Evolutionary conservation across 2,329 filamentous ascomycete species (phyloP).

Genomic region (Talaromyces verruculosus): DNA sequence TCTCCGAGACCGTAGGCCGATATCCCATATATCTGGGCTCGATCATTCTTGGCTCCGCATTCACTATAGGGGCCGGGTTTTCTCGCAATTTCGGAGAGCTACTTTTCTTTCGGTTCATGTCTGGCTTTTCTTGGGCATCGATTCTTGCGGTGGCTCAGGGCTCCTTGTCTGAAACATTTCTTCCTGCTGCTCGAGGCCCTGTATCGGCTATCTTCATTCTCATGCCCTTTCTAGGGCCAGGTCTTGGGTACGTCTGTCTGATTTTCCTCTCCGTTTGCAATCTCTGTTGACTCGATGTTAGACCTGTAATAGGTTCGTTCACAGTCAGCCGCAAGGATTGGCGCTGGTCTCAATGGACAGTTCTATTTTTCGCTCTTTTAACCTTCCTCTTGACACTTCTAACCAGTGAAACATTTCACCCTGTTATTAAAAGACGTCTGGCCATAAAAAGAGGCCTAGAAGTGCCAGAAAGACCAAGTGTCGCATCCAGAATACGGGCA

Average conservation of each 20-base stretch:
- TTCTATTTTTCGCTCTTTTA: slow-evolving; percentile 54
- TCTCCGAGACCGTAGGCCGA: slow-evolving; percentile 28
- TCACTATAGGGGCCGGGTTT: slow-evolving; percentile 8
- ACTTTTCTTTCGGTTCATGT: slow-evolving; percentile 28
- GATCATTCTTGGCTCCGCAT: slow-evolving; percentile 19
- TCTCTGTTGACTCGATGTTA: not conserved
- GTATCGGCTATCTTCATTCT: slow-evolving; percentile 26
- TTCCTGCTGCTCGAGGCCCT: slow-evolving; percentile 23
- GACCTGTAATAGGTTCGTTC: slow-evolving; percentile 29
- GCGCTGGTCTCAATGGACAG: slow-evolving; percentile 62
- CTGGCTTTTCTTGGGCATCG: slow-evolving; percentile 28
- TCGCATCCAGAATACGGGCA: not conserved
- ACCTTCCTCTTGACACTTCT: slow-evolving; percentile 15
- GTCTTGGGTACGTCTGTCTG: slow-evolving; percentile 23
- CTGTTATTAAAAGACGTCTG: slow-evolving; percentile 22
- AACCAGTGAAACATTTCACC: slow-evolving; percentile 26
- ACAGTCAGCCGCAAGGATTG: slow-evolving; percentile 26
- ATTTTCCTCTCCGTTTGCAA: not conserved
- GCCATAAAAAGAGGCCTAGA: slow-evolving; percentile 20
- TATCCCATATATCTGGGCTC: slow-evolving; percentile 26
- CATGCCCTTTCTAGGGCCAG: slow-evolving; percentile 22
- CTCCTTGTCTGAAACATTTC: slow-evolving; percentile 25
- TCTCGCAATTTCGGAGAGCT: slow-evolving; percentile 30
- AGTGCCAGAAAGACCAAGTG: not conserved
- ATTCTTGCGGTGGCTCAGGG: slow-evolving; percentile 21